Conservation (phyloP, 805 yeast species). For the Candida hispaniensis region DNA sequence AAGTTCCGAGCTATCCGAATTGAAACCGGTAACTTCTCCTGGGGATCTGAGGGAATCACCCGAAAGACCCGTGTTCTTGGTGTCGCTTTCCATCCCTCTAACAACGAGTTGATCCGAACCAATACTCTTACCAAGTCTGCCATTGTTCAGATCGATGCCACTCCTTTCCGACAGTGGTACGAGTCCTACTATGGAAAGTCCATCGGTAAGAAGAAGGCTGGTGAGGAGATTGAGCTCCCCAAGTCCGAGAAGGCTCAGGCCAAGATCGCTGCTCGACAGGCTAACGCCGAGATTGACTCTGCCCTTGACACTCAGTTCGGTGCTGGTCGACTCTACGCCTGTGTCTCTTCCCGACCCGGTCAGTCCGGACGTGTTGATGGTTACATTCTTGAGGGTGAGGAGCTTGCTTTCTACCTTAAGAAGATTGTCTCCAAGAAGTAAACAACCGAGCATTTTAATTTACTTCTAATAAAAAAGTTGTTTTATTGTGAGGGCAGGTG, state of each 20-base stretch:
- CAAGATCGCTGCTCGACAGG: constrained; percentile 87
- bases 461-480: not conserved
- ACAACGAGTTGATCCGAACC: constrained; percentile 99
- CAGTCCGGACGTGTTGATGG: constrained; percentile 99
- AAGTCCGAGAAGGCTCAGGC: constrained; percentile 61
- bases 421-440: constrained; percentile 99
- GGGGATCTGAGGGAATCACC: constrained; percentile 98
- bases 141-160: constrained; percentile 98
- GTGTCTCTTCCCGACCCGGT: constrained; percentile 99
- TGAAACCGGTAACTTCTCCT: constrained; percentile 95
- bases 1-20: constrained; percentile 99
- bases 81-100: constrained; percentile 98
- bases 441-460: too few relatives aligned
- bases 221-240: constrained; percentile 31
- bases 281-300: constrained; percentile 71
- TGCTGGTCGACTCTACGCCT: constrained; percentile 98
- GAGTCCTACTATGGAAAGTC: constrained; percentile 96
- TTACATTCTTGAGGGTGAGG: constrained; percentile 99
- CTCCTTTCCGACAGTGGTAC: constrained; percentile 99
- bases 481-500: not conserved
- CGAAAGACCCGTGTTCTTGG: constrained; percentile 98
- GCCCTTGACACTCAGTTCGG: constrained; percentile 94
- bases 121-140: constrained; percentile 99
- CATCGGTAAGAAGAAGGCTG: constrained; percentile 70
- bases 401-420: constrained; percentile 99